phyloP scores from a whole-genome alignment of 2,329 filamentous ascomycete genomes.

The Lasiodiplodia theobromae region DNA sequence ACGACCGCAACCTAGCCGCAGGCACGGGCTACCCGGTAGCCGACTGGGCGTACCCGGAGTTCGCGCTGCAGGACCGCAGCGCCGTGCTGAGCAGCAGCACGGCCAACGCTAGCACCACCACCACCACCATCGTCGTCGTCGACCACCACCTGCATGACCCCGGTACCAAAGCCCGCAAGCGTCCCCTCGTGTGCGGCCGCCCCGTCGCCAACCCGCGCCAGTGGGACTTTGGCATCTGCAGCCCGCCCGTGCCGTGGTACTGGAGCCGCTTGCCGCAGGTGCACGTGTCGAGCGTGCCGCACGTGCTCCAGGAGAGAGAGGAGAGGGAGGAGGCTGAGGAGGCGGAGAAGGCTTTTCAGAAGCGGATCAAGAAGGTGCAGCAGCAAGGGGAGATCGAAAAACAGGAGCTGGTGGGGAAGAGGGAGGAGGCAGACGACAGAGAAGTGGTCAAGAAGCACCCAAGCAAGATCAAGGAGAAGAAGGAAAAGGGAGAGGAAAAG shows the following conservation, averaged over 20 bases:
- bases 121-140: background rate
- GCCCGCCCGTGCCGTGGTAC: background rate
- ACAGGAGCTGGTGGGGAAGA: background rate
- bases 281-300: background rate
- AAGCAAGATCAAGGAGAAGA: background rate
- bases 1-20: background rate
- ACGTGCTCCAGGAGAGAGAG: background rate
- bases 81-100: background rate
- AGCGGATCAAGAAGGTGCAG: background rate
- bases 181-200: background rate
- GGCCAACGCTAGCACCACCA: background rate
- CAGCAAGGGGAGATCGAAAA: background rate
- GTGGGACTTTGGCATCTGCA: background rate
- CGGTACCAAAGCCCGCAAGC: background rate
- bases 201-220: background rate
- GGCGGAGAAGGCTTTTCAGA: background rate
- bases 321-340: background rate
- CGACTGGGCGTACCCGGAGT: conserved; percentile 6
- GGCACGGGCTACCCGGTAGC: background rate
- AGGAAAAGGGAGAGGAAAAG: background rate
- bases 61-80: background rate
- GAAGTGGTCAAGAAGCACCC: too few relatives aligned
- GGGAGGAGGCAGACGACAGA: background rate
- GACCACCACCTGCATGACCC: background rate
- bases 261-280: background rate